Evolutionary conservation across 2,329 filamentous ascomycete species (phyloP), one percentile per base, ranked within the genome.

Genomic region (Phaeosphaeriaceae sp.): DNA sequence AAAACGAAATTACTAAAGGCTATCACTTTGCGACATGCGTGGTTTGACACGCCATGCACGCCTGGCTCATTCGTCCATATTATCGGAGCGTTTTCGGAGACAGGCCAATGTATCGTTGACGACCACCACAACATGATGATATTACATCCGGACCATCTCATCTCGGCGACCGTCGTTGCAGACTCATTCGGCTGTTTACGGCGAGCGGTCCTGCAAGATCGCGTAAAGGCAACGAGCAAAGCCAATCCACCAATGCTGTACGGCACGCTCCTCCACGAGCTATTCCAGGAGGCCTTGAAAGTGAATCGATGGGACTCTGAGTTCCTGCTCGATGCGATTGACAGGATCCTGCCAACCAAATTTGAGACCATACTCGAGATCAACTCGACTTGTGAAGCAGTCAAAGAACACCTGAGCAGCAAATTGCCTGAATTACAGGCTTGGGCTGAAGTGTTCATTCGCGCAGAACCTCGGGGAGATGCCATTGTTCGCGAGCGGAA

Each of bases 111-210:
- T 73, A 80, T 96, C 48, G 85, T 98, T 61, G 91, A 96, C 72
- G 92, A 98, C 74, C 83, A 85, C 2, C 84, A 89, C 50, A 92
- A 93, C 68, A 90, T 98, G 76, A 81, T 99, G 51, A 93, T 99
- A 56, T 80, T 99, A 15, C 93, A 99, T 71, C 95, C 95, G 0
- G 95, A 99, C 71, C 93, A 98, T 78, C 85, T 99, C 33, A 90
- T 99, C 53, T 98, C 95, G 2, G 91, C 95, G 2, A 98, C 95
- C 0, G 92, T 96, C 5, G 91, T 99, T 45, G 93, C 93, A n/a
- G 95, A 99, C 77, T 97, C 95, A 0, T 97, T 98, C 74, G 89
- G 89, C 22, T 99, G 95, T 73, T 89, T 91, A 74, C 90, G 95
- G 19, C 90, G 94, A 63, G 93, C 95, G 27, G 94, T 98, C 1